Conservation (phyloP, 176 grass and related monocot genomes). For the Lolium rigidum region DNA sequence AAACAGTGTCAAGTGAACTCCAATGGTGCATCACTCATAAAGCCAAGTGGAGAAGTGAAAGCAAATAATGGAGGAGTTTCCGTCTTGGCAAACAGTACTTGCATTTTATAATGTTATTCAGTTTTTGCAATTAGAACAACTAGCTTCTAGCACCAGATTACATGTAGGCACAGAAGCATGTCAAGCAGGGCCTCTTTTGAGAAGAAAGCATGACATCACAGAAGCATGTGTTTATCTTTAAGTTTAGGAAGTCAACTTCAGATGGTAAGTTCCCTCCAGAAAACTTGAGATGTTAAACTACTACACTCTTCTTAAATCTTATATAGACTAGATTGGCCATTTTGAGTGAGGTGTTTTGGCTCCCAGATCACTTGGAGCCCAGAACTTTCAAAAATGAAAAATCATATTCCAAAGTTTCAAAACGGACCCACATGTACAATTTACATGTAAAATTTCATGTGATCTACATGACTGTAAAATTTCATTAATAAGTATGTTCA, state of each 20-base stretch:
- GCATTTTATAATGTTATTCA: slow-evolving; percentile 26
- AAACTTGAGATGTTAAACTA: background rate
- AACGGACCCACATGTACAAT: background rate
- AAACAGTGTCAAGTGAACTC: background rate
- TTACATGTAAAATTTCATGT: background rate
- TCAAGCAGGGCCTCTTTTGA: background rate
- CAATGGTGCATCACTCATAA: slow-evolving; percentile 25
- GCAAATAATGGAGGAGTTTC: background rate
- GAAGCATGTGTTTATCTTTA: background rate
- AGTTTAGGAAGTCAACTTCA: background rate
- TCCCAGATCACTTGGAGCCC: background rate
- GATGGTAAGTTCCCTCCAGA: background rate
- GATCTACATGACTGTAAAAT: background rate
- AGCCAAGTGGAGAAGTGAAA: background rate
- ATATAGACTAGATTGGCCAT: slow-evolving; percentile 5
- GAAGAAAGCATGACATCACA: background rate
- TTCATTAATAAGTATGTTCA: background rate
- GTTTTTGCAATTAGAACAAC: background rate
- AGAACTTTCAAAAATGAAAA: background rate
- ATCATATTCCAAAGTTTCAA: background rate
- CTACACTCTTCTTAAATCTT: slow-evolving; percentile 21
- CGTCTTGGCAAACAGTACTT: slow-evolving; percentile 10
- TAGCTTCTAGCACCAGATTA: background rate
- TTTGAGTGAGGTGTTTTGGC: background rate
- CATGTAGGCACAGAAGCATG: background rate